A percentile compares a stretch with the other conserved stretches of the same genome.
Conservation (phyloP, 1,284 basidiomycete genomes). For the Pseudozyma thailandica region DNA sequence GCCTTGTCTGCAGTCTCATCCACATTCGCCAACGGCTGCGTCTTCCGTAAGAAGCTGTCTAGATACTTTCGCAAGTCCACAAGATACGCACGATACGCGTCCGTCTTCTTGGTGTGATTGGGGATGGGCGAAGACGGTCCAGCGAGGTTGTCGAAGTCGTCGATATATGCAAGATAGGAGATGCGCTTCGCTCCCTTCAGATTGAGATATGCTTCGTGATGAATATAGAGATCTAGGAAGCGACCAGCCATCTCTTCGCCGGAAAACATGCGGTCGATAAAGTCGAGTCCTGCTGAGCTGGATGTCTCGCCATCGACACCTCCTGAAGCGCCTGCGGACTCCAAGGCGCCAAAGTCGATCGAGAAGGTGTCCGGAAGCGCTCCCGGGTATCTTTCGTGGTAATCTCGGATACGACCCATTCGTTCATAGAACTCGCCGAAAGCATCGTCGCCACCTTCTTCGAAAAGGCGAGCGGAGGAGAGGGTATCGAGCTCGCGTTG, state of each 20-base stretch:
- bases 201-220: conserved; percentile 90
- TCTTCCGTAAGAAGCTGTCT: conserved; percentile 84
- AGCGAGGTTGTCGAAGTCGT: conserved; percentile 73
- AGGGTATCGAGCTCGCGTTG: conserved; percentile 70
- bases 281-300: conserved; percentile 37
- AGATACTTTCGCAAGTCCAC: conserved; percentile 81
- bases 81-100: conserved; percentile 60
- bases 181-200: conserved; percentile 78
- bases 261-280: conserved; percentile 64
- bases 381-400: conserved; percentile 92
- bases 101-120: conserved; percentile 52
- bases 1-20: conserved; percentile 77
- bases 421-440: conserved; percentile 81
- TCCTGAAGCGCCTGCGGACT: conserved; percentile 16
- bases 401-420: conserved; percentile 91
- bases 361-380: conserved; percentile 71
- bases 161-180: conserved; percentile 86
- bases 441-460: conserved; percentile 29
- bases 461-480: conserved; percentile 26
- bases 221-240: conserved; percentile 90
- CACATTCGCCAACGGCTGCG: conserved; percentile 85
- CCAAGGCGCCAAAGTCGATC: conserved; percentile 63
- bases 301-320: conserved; percentile 5
- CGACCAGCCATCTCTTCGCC: conserved; percentile 95
- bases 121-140: conserved; percentile 45